Evolutionary conservation across 2,329 filamentous ascomycete genomes (phyloP), one percentile per base, ranked within the genome.

Genomic region (Cercospora canescens): DNA sequence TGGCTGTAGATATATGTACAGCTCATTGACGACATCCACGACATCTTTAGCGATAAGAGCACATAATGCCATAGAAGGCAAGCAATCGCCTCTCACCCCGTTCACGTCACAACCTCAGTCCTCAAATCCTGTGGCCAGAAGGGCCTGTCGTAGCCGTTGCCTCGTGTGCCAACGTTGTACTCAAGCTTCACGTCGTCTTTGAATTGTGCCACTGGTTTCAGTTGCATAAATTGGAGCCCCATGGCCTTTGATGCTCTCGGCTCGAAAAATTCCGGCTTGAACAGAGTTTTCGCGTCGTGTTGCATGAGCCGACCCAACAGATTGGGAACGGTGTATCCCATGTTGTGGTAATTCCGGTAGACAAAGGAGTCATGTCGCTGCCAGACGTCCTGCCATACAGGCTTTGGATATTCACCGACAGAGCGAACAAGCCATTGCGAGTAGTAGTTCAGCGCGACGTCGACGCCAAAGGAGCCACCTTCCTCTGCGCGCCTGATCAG

Each of bases 281-380:
- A 82, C 1, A 87, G 67, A 0, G 75, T 75, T 5, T 75, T 66
- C 0, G 69, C 75, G 16, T 77, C 78, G 62, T 84, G 76, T 58
- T 80, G 70, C 21, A 76, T 63, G 26, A 84, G 70, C 73, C 81
- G 76, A 18, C 77, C 75, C 45, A 83, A 60, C 67, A 81, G 80
- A 3, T 72, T 73, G 7, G 81, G 81, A 12, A 74, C 48, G 6
- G 84, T 63, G 55, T 82, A 78, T 1, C 64, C 66, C 82, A 86
- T 85, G 32, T 79, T 77, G 67, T 86, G 79, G 70, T 83, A 82
- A 70, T 86, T 81, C 11, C 84, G 80, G 76, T 85, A 87, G 1
- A 84, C 78, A 5, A 79, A 80, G 21, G 73, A 75, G 3, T 81
- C 82, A 66, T 86, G 80, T 12, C 79, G 76, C 9, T 73, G 68